Base-by-base conservation (phyloP, 345 rosid species). In the Salix viminalis region DNA sequence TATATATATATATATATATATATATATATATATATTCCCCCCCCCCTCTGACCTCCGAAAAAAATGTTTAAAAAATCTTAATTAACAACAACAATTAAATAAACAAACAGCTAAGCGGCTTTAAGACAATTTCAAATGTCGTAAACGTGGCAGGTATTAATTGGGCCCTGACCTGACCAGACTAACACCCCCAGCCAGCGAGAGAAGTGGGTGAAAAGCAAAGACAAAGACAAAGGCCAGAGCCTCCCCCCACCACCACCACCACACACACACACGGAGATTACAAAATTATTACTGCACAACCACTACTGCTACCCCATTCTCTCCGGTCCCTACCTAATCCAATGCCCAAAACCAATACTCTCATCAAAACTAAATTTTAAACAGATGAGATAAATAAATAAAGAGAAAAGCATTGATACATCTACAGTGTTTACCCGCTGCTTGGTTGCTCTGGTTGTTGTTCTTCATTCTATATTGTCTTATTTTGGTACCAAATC, bases 171-270 rank as follows among this genome's bases (percentile, higher is more conserved):
- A 23, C 70, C 69, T 34, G 69, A 75, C 44, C 79, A 10, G n/a
- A 52, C 58, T 46, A 73, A 54, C 79, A 28, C 62, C n/a, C 69
- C 80, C 24, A 37, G n/a, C 67, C 73, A 54, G 61, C 75, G 80
- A 54, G 66, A 19, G 83, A 74, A 85, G 89, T 84, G 41, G 84
- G 90, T 85, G 86, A 76, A 88, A 90, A 82, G 89, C 90, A 89
- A 85, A 76, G 77, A 50, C 19, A 19, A 65, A 18, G 36, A 50
- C 19, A 19, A 65, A 18, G 36, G 26, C 71, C 16, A 14, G 13
- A 8, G 26, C 74, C 79, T 36, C 73, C 84, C 77, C 65, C 26
- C 65, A 30, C 54, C 36, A 15, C 12, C 7, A 14, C 71, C 52
- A 50, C 1, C 69, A 0, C 56, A 0, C 13, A 54, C 11, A 3